These are phyloP conservation scores for Sphagnum contortum DNA, from an alignment of 225 moss, liverwort and hornwort genomes.

Conservation along the genomic window DNA sequence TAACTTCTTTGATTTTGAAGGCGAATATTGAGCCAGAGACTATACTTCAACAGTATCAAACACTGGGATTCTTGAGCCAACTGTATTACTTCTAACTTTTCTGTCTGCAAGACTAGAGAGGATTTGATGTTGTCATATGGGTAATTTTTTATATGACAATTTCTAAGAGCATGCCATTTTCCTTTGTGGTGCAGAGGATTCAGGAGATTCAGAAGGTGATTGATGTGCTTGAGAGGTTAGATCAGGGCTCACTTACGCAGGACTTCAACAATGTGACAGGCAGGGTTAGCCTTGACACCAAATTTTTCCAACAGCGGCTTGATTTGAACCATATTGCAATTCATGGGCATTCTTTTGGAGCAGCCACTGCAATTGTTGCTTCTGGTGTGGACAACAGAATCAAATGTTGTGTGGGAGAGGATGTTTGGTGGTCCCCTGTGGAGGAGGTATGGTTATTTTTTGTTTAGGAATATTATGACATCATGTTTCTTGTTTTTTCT, in stretches of 20 bases:
- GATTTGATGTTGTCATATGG: no score
- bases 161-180: no score
- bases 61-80: no score
- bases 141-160: no score
- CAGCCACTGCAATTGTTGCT: constrained; percentile 57
- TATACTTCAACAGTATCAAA: no score
- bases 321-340: constrained; percentile 54
- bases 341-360: constrained; percentile 88
- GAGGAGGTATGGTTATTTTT: constrained; percentile 36
- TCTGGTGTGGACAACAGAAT: constrained; percentile 63
- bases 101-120: no score
- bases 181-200: constrained; percentile 38
- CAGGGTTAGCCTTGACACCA: constrained; percentile 60
- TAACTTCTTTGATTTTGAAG: no score
- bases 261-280: constrained; percentile 59
- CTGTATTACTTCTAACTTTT: no score
- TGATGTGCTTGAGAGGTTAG: constrained; percentile 66
- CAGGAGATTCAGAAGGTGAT: constrained; percentile 59
- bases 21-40: no score
- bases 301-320: constrained; percentile 55
- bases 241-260: constrained; percentile 68
- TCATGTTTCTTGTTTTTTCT: no score
- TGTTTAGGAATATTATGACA: no score
- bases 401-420: constrained; percentile 80
- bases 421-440: constrained; percentile 88